Conservation (phyloP, 1,139 yeast species). For the Arxiozyma slooffiae region DNA sequence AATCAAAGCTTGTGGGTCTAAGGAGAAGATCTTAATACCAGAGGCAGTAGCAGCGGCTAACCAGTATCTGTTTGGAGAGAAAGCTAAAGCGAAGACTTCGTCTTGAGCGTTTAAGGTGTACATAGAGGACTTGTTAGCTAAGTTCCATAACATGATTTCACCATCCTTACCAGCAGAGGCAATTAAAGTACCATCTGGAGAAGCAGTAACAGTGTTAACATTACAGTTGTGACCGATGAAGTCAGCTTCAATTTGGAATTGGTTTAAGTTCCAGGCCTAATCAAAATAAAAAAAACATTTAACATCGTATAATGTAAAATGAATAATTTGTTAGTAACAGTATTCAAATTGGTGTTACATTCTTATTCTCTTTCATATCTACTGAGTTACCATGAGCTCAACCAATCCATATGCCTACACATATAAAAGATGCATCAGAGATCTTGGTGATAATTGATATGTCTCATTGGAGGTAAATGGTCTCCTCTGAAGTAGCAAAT, state of each 20-base stretch:
- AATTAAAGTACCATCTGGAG: conserved; percentile 99
- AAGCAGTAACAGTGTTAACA: conserved; percentile 93
- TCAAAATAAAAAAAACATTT: conserved; percentile 7
- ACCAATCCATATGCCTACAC: not conserved
- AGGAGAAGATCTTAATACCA: conserved; percentile 97
- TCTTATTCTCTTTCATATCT: not conserved
- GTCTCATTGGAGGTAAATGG: conserved; percentile 81
- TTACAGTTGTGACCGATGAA: conserved; percentile 99
- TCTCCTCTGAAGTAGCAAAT: conserved; percentile 99
- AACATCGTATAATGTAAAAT: not conserved
- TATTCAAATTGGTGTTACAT: not conserved
- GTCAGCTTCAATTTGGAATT: conserved; percentile 86
- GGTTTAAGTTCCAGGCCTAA: conserved; percentile 89
- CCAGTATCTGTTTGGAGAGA: conserved; percentile 99
- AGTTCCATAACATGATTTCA: conserved; percentile 97
- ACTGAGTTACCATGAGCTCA: not conserved
- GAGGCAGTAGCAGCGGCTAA: conserved; percentile 98
- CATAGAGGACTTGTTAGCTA: conserved; percentile 76
- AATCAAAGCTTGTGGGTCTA: conserved; percentile 89
- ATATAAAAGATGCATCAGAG: conserved; percentile 53
- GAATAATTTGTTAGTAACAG: not conserved
- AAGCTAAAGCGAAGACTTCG: conserved; percentile 96
- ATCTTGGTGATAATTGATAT: conserved; percentile 89
- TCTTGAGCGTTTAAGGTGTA: conserved; percentile 94
- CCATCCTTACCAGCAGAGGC: conserved; percentile 99